Evolutionary conservation across 2,329 filamentous ascomycete species (phyloP).

Genomic region (Aciculosporium take): DNA sequence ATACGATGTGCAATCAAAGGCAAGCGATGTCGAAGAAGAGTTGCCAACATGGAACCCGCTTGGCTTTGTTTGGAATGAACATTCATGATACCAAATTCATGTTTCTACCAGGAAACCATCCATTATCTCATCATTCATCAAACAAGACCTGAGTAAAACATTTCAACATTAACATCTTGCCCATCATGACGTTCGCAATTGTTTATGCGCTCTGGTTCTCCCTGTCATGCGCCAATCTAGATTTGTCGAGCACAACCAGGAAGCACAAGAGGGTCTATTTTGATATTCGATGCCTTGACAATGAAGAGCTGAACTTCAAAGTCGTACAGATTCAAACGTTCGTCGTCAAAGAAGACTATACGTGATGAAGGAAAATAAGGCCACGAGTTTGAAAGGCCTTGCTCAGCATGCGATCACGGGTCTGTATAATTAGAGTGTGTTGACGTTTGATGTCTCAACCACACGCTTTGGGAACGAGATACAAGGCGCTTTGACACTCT

Average conservation of each 20-base stretch:
- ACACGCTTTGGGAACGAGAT: constrained; percentile 3
- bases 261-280: not conserved
- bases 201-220: not conserved
- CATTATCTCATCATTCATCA: too few relatives aligned
- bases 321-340: not conserved
- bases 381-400: constrained; percentile 4
- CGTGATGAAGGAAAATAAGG: not conserved
- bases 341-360: constrained; percentile 4
- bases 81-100: not conserved
- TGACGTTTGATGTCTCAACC: constrained; percentile 1
- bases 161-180: not conserved
- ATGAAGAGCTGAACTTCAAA: not conserved
- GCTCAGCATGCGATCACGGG: constrained; percentile 5
- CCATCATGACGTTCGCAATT: not conserved
- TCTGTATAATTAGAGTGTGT: not conserved
- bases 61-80: not conserved
- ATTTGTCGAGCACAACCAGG: not conserved
- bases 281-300: not conserved
- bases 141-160: too few relatives aligned
- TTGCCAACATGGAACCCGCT: not conserved
- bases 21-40: not conserved
- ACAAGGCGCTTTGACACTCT: constrained; percentile 5
- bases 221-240: not conserved
- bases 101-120: not conserved
- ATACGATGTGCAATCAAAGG: not conserved